These are phyloP conservation scores for Boehmeria nivea DNA, from an alignment of 306 rosid species.

Conservation along the genomic window DNA sequence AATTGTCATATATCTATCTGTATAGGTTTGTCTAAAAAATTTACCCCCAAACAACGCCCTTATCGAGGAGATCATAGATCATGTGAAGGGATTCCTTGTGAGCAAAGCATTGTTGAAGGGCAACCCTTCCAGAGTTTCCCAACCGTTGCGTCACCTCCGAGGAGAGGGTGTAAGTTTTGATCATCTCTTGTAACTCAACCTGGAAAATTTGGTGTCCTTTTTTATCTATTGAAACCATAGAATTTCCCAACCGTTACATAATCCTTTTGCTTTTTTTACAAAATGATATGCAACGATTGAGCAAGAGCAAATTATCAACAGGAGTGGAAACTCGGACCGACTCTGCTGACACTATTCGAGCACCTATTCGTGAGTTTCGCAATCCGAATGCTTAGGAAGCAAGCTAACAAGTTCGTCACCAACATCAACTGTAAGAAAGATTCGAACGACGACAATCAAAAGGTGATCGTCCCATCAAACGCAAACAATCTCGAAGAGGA, in stretches of 20 bases:
- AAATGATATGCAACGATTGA: slow-evolving; percentile 6
- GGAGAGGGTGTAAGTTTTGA: slow-evolving; percentile 62
- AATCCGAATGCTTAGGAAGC: slow-evolving; percentile 73
- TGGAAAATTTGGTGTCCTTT: too few relatives aligned
- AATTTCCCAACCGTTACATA: background rate
- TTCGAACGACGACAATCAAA: slow-evolving; percentile 19
- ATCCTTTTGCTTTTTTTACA: too few relatives aligned
- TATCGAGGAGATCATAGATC: slow-evolving; percentile 67
- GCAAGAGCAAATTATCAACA: slow-evolving; percentile 32
- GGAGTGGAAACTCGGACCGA: slow-evolving; percentile 87
- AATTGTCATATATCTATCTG: slow-evolving; percentile 2
- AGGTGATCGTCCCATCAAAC: slow-evolving; percentile 12
- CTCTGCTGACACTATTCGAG: slow-evolving; percentile 67
- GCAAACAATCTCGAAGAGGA: slow-evolving; percentile 19
- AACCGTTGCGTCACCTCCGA: slow-evolving; percentile 55
- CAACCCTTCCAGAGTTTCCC: slow-evolving; percentile 53
- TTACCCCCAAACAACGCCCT: slow-evolving; percentile 85
- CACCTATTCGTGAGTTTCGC: slow-evolving; percentile 90
- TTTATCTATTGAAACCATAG: background rate
- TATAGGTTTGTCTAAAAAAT: slow-evolving; percentile 79
- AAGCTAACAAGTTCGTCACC: slow-evolving; percentile 41
- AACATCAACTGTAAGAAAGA: slow-evolving; percentile 42
- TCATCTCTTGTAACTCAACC: background rate
- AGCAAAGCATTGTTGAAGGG: slow-evolving; percentile 79
- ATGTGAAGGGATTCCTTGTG: slow-evolving; percentile 78